Evolutionary conservation across 2,329 filamentous ascomycete species (phyloP).

Genomic region (Emydomyces testavorans): DNA sequence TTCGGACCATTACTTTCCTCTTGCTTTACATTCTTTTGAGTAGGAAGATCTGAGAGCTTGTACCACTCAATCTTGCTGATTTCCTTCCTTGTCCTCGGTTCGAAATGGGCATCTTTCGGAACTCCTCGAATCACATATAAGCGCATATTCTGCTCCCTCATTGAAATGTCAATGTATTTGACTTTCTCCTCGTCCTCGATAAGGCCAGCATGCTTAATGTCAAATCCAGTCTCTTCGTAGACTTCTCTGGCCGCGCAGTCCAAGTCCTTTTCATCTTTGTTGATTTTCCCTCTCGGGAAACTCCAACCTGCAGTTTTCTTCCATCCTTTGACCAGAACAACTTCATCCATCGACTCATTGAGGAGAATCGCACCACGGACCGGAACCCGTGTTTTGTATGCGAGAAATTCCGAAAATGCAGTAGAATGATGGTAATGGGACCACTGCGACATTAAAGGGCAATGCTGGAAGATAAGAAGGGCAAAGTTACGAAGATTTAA

Average conservation of each 20-base stretch:
- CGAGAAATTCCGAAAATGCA: slow-evolving; percentile 83
- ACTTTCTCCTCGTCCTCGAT: slow-evolving; percentile 59
- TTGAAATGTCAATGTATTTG: slow-evolving; percentile 77
- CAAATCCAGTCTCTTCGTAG: slow-evolving; percentile 89
- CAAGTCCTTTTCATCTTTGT: slow-evolving; percentile 88
- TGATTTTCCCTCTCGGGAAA: slow-evolving; percentile 94
- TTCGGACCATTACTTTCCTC: slow-evolving; percentile 31
- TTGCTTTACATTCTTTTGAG: slow-evolving; percentile 62
- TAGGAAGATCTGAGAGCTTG: slow-evolving; percentile 74
- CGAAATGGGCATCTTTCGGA: slow-evolving; percentile 75
- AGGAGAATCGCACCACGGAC: slow-evolving; percentile 89
- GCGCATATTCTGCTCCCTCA: slow-evolving; percentile 85
- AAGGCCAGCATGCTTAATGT: slow-evolving; percentile 63
- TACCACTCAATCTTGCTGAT: slow-evolving; percentile 98
- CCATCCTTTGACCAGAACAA: slow-evolving; percentile 91
- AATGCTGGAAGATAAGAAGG: slow-evolving; percentile 84
- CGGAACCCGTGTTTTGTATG: slow-evolving; percentile 88
- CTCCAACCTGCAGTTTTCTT: slow-evolving; percentile 96
- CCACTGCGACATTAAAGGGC: slow-evolving; percentile 73
- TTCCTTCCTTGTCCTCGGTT: slow-evolving; percentile 85
- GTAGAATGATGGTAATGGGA: slow-evolving; percentile 64
- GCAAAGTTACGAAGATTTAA: slow-evolving; percentile 79
- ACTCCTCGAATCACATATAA: slow-evolving; percentile 87
- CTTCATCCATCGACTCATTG: slow-evolving; percentile 86
- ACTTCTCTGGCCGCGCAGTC: slow-evolving; percentile 91